Base-by-base conservation (phyloP, 2,329 filamentous ascomycete genomes). In the Metarhizium rileyi region DNA sequence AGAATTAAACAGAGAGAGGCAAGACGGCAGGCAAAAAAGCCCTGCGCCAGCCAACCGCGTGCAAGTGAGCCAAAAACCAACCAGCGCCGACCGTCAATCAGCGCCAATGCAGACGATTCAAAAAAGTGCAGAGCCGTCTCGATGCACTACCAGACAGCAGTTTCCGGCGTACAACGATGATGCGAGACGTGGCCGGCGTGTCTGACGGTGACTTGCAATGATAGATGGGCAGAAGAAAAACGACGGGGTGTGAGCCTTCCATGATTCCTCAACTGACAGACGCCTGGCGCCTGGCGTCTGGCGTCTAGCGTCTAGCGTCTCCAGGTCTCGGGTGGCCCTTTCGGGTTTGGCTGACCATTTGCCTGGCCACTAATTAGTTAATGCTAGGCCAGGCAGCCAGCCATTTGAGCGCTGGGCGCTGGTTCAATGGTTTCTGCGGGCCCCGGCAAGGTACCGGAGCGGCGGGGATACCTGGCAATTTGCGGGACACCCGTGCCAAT, bases 101-200 rank as follows among this genome's bases (percentile, higher is more conserved):
- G 48, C 42, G 42, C 20, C 48, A 41, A 41, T 3, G 42, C 35
- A 28, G 33, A 45, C 12, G 22, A 44, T 26, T 44, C 9, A 14
- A 46, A 41, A 42, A 46, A 35, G 14, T n/a, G 16, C 27, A 26
- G 27, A 35, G 44, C 9, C 48, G 44, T 46, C 14, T 43, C 27
- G 23, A 35, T 20, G 25, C 20, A 50, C 12, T 6, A 22, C 44
- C 23, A 44, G 14, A 46, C 20, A 42, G 6, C 10, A 27, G 12
- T 7, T 42, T 26, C 16, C 22, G 36, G 22, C 5, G 48, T 42
- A 36, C 48, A 50, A 33, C 16, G 44, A 46, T 46, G 48, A 46
- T 46, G 44, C 23, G 35, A 38, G 44, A 50, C 27, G 48, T 14
- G 12, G 36, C 30, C 22, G 10, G 44, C 25, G 46, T 7, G 23